Evolutionary conservation across 2,329 filamentous ascomycete species (phyloP), one percentile per base, ranked within the genome.

Genomic region (Fonsecaea multimorphosa): DNA sequence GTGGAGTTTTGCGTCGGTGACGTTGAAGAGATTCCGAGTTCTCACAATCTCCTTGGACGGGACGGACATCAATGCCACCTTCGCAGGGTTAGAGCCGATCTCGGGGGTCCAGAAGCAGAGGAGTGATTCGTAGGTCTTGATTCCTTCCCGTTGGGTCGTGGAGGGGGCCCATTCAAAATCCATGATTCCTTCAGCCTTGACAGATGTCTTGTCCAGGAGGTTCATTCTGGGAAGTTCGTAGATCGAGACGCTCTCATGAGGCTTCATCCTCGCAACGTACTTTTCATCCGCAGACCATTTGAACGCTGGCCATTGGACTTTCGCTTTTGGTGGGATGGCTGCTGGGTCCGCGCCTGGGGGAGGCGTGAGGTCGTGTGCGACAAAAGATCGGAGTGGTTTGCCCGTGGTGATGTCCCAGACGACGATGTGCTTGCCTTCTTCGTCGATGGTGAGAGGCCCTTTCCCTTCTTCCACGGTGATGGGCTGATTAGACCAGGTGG

Each of bases 101-200:
- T 99, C 95, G 56, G 95, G 95, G 24, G 95, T 98, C 95, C 95
- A 99, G 87, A 93, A 99, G 83, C 91, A 96, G 80, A 99, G 89
- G 4, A 99, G 87, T 78, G 98, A 95, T 82, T 99, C 95, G 78
- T 97, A 96, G 5, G 84, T 87, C 85, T 96, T 97, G 80, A 96
- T 80, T 61, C 92, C 89, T 1, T 97, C 93, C 67, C 94, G 89
- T 76, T 88, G 87, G 11, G 91, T 88, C 12, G 87, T 91, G 19
- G 92, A 87, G 16, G 95, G 95, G 0, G 93, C 92, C 95, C 95
- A 99, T 78, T 99, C 95, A 76, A 99, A 99, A 80, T 99, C 95
- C 84, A 94, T 89, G 54, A 98, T 91, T 62, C 94, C 94, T 72
- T 99, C 95, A 69, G 98, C 91, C 85, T 98, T 98, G 83, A 99